These are phyloP conservation scores for Grifola frondosa DNA, from an alignment of 1,284 basidiomycete genomes.

Conservation along the genomic window DNA sequence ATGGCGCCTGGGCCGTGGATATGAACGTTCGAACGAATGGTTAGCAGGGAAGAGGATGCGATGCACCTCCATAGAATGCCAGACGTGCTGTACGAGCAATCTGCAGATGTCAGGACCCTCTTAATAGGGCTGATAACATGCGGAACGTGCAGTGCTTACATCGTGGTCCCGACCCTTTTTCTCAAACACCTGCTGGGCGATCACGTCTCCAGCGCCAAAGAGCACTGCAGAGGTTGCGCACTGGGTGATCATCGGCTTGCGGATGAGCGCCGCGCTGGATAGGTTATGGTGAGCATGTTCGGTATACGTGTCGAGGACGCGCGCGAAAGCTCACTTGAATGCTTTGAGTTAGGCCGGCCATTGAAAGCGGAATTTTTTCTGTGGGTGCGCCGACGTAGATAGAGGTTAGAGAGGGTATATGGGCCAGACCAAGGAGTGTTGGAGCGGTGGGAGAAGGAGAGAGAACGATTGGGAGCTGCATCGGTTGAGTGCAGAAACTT, in stretches of 20 bases:
- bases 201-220: slow-evolving; percentile 77
- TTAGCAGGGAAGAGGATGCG: not conserved
- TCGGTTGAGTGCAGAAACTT: too few species aligned
- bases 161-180: slow-evolving; percentile 65
- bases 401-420: too few species aligned
- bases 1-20: slow-evolving; percentile 47
- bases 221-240: slow-evolving; percentile 66
- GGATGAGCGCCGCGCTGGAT: slow-evolving; percentile 61
- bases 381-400: too few species aligned
- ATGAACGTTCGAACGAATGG: not conserved
- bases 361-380: too few species aligned
- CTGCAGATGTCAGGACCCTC: slow-evolving; percentile 36
- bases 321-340: too few species aligned
- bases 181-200: slow-evolving; percentile 83
- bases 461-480: too few species aligned
- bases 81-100: slow-evolving; percentile 69
- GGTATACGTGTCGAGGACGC: too few species aligned
- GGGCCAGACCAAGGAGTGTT: too few species aligned
- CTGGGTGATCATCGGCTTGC: slow-evolving; percentile 64
- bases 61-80: slow-evolving; percentile 70
- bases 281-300: too few species aligned
- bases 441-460: too few species aligned
- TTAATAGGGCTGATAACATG: not conserved
- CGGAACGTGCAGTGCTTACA: slow-evolving; percentile 40
- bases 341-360: too few species aligned